Base-by-base conservation (phyloP, 768 basidiomycete species). In the Vararia minispora region DNA sequence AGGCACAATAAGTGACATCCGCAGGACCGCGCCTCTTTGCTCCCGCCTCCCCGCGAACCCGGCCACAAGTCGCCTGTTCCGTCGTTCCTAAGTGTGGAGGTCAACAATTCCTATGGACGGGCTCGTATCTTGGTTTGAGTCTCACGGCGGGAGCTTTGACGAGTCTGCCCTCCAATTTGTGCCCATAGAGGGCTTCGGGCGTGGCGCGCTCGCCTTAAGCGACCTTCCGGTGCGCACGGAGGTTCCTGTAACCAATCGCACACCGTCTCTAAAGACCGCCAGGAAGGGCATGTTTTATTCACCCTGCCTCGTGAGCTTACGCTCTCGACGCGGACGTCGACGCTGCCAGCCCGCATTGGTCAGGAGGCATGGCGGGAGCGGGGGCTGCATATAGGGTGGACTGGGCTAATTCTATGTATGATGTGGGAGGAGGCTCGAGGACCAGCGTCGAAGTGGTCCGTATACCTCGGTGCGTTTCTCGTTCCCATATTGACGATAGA, bases 391-490 rank as follows among this genome's bases (percentile, higher is more conserved):
- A 59, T 71, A 40, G 79, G 89, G 6, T 99, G 95, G 95, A 64
- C 71, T 1, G 82, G 83, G 3, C 61, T 97, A 31, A 97, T 99
- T 42, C 64, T 98, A 27, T 86, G 80, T 46, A 82, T 99, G 78
- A 88, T 98, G 84, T 95, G 87, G 85, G 95, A 99, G 58, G 73
- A 72, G 38, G 71, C 77, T 3, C 68, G 68, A 45, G 76, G 77
- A 1, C 40, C 61, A 3, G 52, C 63, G 14, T 82, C 86, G 33
- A 74, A 61, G 38, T 87, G 89, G 90, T 51, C 55, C 5, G 65
- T 64, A 8, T 94, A 92, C 59, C 64, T 92, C 10, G 62, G 86
- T 86, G 40, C 33, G 73, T 58, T 11, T 11, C 13, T 13, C 23
- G 27, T 18, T 17, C 12, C 12, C 28, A 25, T 6, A 20, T 14